These are phyloP conservation scores for Penicillium psychrofluorescens DNA, from an alignment of 495 filamentous ascomycete genomes.

Conservation along the genomic window DNA sequence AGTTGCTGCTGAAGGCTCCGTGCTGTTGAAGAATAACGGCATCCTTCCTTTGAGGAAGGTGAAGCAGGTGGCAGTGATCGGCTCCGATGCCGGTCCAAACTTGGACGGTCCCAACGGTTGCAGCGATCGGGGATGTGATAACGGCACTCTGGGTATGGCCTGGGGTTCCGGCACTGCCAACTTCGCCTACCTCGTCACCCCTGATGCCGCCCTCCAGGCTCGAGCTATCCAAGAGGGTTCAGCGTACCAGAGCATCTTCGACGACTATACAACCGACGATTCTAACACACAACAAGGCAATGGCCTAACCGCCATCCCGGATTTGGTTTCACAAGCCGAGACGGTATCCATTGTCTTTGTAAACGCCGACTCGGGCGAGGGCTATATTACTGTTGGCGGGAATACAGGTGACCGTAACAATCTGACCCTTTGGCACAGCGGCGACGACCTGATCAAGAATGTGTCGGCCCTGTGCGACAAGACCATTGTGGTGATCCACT, in stretches of 20 bases:
- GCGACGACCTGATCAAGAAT: slow-evolving; percentile 69
- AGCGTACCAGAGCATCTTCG: slow-evolving; percentile 48
- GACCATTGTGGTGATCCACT: slow-evolving; percentile 90
- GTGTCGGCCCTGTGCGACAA: slow-evolving; percentile 78
- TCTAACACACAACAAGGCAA: too few relatives aligned
- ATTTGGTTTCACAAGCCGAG: slow-evolving; percentile 47
- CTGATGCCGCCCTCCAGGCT: slow-evolving; percentile 75
- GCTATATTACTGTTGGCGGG: slow-evolving; percentile 73
- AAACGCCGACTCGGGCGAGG: slow-evolving; percentile 83
- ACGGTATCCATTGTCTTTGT: slow-evolving; percentile 80
- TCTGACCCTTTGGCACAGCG: slow-evolving; percentile 79
- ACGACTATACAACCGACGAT: slow-evolving; percentile 29
- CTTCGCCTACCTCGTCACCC: slow-evolving; percentile 88
- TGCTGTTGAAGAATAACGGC: slow-evolving; percentile 81
- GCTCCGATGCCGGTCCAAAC: slow-evolving; percentile 76
- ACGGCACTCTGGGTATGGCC: slow-evolving; percentile 84
- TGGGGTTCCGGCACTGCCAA: slow-evolving; percentile 90
- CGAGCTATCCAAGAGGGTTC: slow-evolving; percentile 48
- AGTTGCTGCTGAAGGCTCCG: slow-evolving; percentile 70
- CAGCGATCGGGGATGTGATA: slow-evolving; percentile 71
- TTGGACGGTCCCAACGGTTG: slow-evolving; percentile 77
- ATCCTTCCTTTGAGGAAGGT: slow-evolving; percentile 72
- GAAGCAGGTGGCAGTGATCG: slow-evolving; percentile 69
- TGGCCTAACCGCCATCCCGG: slow-evolving; percentile 56
- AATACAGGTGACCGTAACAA: slow-evolving; percentile 91